Percentiles rank a stretch among this genome's conserved stretches.
phyloP scores from a whole-genome alignment of 306 rosid species.

The Quillaja saponaria region DNA sequence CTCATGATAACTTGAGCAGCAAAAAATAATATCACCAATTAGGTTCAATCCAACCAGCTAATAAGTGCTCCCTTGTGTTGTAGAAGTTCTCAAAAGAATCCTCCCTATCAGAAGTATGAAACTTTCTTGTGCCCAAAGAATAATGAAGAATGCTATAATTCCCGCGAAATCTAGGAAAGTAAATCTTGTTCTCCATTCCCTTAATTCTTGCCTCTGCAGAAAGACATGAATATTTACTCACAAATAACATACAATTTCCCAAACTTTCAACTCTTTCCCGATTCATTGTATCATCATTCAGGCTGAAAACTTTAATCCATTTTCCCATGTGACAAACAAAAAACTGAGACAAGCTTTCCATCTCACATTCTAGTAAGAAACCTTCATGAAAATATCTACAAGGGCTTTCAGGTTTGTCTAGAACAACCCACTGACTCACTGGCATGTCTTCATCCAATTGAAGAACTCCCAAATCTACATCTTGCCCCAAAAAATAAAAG shows the following conservation, averaged over 20 bases:
- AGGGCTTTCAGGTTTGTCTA: neutral
- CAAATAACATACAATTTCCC: neutral
- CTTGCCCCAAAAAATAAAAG: neutral
- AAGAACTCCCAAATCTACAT: neutral
- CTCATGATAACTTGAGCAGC: too few relatives aligned
- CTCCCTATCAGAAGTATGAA: neutral
- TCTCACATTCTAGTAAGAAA: conserved; percentile 2
- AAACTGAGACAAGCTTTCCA: neutral
- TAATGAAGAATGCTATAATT: neutral
- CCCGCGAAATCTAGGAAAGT: conserved; percentile 6
- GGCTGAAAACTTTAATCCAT: neutral
- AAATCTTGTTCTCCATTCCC: conserved; percentile 3
- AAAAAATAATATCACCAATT: too few relatives aligned
- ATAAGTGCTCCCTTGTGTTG: neutral
- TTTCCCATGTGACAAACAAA: neutral
- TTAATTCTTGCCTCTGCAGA: neutral
- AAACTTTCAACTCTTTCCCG: neutral
- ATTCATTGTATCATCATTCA: too few relatives aligned
- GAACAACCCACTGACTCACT: neutral
- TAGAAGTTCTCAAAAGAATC: neutral
- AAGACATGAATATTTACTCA: neutral
- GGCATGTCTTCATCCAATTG: neutral
- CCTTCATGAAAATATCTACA: neutral
- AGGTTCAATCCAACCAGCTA: conserved; percentile 1
- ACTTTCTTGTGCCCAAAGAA: conserved; percentile 10